Evolutionary conservation across 75 land plant species (phyloP).

Genomic region (Isoetes taiwanensis): DNA sequence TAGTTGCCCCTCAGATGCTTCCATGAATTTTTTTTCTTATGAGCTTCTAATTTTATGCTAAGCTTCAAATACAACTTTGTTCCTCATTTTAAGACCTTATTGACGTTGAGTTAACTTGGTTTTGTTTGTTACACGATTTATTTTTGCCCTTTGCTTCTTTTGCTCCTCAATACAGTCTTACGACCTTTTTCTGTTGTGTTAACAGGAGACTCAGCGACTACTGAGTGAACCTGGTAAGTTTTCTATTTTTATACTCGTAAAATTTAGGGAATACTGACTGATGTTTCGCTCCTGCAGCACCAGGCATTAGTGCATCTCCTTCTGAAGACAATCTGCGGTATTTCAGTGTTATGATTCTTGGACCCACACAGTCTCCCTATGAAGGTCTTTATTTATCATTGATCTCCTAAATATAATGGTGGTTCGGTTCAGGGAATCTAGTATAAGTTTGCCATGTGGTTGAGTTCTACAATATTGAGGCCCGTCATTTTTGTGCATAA

Average conservation of each 20-base stretch:
- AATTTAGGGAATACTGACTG: not conserved
- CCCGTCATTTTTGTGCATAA: not conserved
- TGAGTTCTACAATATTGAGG: not conserved
- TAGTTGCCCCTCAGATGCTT: not conserved
- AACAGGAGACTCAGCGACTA: conserved; percentile 42
- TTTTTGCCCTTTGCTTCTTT: not conserved
- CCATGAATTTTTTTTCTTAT: not conserved
- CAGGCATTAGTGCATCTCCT: conserved; percentile 95
- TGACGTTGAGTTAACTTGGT: not conserved
- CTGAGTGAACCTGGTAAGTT: conserved; percentile 38
- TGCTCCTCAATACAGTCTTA: not conserved
- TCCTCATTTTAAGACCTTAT: not conserved
- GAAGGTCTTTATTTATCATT: conserved; percentile 61
- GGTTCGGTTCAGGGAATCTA: too few relatives aligned
- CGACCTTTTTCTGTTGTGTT: not conserved
- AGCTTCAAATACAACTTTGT: not conserved
- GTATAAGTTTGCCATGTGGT: not conserved
- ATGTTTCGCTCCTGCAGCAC: conserved; percentile 33
- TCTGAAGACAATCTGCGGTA: conserved; percentile 90
- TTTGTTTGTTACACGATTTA: not conserved
- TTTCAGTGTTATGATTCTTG: conserved; percentile 95
- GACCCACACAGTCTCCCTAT: conserved; percentile 89
- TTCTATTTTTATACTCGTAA: not conserved
- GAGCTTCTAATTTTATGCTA: not conserved
- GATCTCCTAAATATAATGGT: too few relatives aligned